phyloP scores from a whole-genome alignment of 2,329 filamentous ascomycete genomes.

The Fonsecaea pugnacius region DNA sequence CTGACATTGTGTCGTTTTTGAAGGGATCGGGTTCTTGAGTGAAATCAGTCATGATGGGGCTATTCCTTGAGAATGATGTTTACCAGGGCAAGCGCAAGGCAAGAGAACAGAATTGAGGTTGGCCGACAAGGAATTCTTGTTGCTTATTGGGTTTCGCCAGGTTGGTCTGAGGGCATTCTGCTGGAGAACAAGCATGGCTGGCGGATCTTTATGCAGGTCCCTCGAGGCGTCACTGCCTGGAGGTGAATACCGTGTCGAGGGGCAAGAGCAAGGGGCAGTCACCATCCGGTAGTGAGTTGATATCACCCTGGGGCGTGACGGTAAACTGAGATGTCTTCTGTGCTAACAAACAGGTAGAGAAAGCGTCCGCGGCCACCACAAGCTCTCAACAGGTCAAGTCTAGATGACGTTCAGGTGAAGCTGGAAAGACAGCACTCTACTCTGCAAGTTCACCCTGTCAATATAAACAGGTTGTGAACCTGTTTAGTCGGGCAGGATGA shows the following conservation, averaged over 20 bases:
- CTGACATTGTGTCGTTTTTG: slow-evolving; percentile 17
- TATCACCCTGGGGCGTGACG: slow-evolving; percentile 1
- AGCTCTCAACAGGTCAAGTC: not conserved
- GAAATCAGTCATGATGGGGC: slow-evolving; percentile 27
- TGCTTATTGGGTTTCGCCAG: slow-evolving; percentile 19
- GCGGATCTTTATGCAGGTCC: slow-evolving; percentile 12
- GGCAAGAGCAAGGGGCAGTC: not conserved
- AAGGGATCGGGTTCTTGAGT: slow-evolving; percentile 9
- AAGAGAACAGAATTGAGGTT: slow-evolving; percentile 11
- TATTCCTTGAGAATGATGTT: slow-evolving; percentile 19
- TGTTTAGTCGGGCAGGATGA: slow-evolving; percentile 23
- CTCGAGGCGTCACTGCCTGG: slow-evolving; percentile 19
- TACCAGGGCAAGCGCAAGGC: slow-evolving; percentile 19
- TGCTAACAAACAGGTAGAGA: slow-evolving; percentile 4
- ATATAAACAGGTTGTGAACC: not conserved
- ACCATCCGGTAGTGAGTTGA: slow-evolving; percentile 1
- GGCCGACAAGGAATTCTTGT: slow-evolving; percentile 10
- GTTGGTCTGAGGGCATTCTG: slow-evolving; percentile 26
- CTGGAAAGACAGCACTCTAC: slow-evolving; percentile 12
- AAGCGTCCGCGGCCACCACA: not conserved
- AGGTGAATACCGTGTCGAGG: slow-evolving; percentile 11
- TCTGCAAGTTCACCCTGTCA: not conserved
- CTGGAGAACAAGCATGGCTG: slow-evolving; percentile 31
- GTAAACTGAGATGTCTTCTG: not conserved
- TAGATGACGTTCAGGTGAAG: slow-evolving; percentile 9